These are phyloP conservation scores for Neoboletus brunneissimus DNA, from an alignment of 768 basidiomycete genomes.

Conservation along the genomic window DNA sequence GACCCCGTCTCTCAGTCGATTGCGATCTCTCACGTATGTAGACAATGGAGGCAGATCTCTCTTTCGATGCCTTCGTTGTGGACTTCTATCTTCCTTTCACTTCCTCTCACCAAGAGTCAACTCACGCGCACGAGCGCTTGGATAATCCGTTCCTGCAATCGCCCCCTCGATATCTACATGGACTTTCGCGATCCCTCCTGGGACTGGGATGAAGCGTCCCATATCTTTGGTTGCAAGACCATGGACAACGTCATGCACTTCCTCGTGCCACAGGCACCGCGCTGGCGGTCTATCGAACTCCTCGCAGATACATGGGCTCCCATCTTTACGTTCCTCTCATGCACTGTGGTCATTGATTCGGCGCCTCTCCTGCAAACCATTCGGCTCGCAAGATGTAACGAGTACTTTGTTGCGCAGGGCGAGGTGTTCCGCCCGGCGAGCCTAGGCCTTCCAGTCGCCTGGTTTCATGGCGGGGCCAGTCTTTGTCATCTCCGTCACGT, in stretches of 20 bases:
- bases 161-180: constrained; percentile 50
- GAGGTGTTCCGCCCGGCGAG: constrained; percentile 43
- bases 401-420: constrained; percentile 47
- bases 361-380: constrained; percentile 41
- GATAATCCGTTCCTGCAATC: constrained; percentile 43
- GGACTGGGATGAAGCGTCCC: constrained; percentile 49
- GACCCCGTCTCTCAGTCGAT: constrained; percentile 31
- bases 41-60: constrained; percentile 48
- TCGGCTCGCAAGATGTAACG: constrained; percentile 54
- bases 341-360: constrained; percentile 33
- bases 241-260: constrained; percentile 47
- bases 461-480: constrained; percentile 39
- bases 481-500: constrained; percentile 39
- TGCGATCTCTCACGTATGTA: constrained; percentile 47
- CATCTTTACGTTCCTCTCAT: constrained; percentile 49
- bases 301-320: constrained; percentile 61
- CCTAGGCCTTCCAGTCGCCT: constrained; percentile 38
- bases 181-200: constrained; percentile 59
- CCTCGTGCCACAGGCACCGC: constrained; percentile 42
- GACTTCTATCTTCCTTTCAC: constrained; percentile 47
- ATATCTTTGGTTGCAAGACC: constrained; percentile 39
- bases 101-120: constrained; percentile 40
- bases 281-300: constrained; percentile 51
- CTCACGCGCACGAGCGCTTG: constrained; percentile 37
- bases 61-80: constrained; percentile 47